Evolutionary conservation across 2,329 filamentous ascomycete genomes (phyloP), one percentile per base, ranked within the genome.

Genomic region (Colletotrichum camelliae): DNA sequence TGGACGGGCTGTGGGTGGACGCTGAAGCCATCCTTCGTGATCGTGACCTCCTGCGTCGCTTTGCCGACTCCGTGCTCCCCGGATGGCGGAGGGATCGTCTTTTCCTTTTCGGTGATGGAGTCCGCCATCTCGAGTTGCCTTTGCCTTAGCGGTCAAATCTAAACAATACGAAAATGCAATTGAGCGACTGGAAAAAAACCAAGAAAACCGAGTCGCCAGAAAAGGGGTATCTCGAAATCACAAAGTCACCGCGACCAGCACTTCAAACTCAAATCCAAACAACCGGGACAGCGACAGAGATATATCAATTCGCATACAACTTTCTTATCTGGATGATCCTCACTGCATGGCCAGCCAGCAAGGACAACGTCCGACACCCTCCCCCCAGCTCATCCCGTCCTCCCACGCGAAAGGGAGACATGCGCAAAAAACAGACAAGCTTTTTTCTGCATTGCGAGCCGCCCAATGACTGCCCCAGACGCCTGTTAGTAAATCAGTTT

Each of bases 1-100:
- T 78, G 77, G 65, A 80, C 77, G 24, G 82, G 82, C 58, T 83
- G 81, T 4, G 82, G 79, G 84, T 86, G 77, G 62, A 85, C 85
- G 81, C 86, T 77, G 74, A 83, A 77, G 58, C 80, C 80, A 67
- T 81, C 73, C 16, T 79, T 78, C 24, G 76, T 76, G 13, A 80
- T 71, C 12, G 31, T n/a, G 16, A 78, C 73, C 37, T 77, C 77
- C n/a, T 66, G 74, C 27, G 74, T 76, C 31, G 74, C 43, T 18
- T 64, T 75, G 7, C 74, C 74, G 10, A 75, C 2, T 10, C 60
- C 37, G 13, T 76, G 24, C 18, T 77, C 75, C 2, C 24, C 64
- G n/a, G 70, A n/a, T 7, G 39, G 7, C 3, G 60, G 31, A 12
- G 35, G 12, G n/a, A 29, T n/a, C 5, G 5, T 60, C 21, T 67